Percentiles rank a stretch among this genome's conserved stretches.
Conservation (phyloP, 306 rosid species). For the Canavalia ensiformis region DNA sequence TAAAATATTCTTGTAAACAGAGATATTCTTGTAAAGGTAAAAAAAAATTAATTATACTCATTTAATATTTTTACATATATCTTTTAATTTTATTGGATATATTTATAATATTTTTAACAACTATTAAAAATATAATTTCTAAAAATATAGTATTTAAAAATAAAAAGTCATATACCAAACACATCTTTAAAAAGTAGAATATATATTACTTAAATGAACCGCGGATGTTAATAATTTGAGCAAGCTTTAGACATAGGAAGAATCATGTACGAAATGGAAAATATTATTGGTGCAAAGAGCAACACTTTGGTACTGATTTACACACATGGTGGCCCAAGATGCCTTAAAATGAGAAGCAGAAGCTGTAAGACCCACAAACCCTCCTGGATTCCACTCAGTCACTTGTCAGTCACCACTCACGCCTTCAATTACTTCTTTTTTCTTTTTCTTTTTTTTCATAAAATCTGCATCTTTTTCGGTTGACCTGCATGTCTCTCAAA, state of each 20-base stretch:
- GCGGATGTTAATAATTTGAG: slow-evolving; percentile 5
- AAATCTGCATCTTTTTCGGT: not conserved
- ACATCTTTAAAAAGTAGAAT: too few relatives aligned
- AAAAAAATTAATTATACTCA: too few relatives aligned
- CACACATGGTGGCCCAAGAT: not conserved
- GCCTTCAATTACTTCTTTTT: slow-evolving; percentile 20
- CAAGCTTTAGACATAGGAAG: slow-evolving; percentile 30
- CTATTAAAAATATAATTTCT: too few relatives aligned
- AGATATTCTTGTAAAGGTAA: too few relatives aligned
- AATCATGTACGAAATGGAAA: not conserved
- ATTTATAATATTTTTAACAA: not conserved
- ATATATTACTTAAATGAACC: too few relatives aligned
- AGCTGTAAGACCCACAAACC: slow-evolving; percentile 32
- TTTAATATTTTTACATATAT: too few relatives aligned
- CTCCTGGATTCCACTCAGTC: slow-evolving; percentile 39
- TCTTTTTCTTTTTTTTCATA: not conserved
- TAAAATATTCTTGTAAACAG: too few relatives aligned
- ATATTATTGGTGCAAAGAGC: not conserved
- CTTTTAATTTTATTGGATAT: too few relatives aligned
- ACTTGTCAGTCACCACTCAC: slow-evolving; percentile 17
- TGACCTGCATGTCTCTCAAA: not conserved
- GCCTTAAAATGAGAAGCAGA: not conserved
- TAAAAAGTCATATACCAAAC: too few relatives aligned
- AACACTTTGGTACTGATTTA: not conserved
- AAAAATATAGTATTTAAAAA: too few relatives aligned